Percentiles rank a stretch among this genome's conserved stretches.
Conservation (phyloP, 352 stramenopile species). For the Globisporangium spiculum region DNA sequence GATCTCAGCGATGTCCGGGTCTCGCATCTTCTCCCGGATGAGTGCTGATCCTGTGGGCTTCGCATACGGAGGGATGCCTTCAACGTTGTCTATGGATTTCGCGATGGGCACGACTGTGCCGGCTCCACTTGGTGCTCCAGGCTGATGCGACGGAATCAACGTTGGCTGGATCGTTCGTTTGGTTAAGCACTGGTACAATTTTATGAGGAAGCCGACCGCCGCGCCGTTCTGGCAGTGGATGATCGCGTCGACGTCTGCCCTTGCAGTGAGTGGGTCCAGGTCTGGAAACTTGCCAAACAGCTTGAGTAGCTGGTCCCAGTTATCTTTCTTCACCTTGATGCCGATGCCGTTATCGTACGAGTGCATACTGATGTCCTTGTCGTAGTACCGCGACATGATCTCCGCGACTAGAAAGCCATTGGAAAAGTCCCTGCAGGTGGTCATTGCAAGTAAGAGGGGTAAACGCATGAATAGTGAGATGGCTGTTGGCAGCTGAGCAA, state of each 20-base stretch:
- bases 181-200: conserved; percentile 89
- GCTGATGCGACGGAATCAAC: conserved; percentile 3
- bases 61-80: conserved; percentile 75
- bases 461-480: background rate
- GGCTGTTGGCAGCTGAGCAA: background rate
- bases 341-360: conserved; percentile 92
- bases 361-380: conserved; percentile 92
- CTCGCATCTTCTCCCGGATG: conserved; percentile 84
- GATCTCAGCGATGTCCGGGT: conserved; percentile 65
- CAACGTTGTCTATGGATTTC: conserved; percentile 24
- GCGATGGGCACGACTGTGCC: conserved; percentile 14
- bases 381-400: conserved; percentile 91
- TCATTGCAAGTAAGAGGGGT: background rate
- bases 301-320: conserved; percentile 87
- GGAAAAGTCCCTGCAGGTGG: conserved; percentile 67
- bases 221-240: conserved; percentile 90
- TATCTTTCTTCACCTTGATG: conserved; percentile 89
- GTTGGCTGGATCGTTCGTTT: conserved; percentile 83
- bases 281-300: conserved; percentile 78
- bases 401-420: conserved; percentile 91
- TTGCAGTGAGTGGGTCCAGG: conserved; percentile 52
- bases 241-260: conserved; percentile 73
- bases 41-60: conserved; percentile 79
- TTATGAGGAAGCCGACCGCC: conserved; percentile 79
- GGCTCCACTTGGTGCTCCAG: conserved; percentile 14